Base-by-base conservation (phyloP, 129 eudicot genomes). In the Kitagawia praeruptora region DNA sequence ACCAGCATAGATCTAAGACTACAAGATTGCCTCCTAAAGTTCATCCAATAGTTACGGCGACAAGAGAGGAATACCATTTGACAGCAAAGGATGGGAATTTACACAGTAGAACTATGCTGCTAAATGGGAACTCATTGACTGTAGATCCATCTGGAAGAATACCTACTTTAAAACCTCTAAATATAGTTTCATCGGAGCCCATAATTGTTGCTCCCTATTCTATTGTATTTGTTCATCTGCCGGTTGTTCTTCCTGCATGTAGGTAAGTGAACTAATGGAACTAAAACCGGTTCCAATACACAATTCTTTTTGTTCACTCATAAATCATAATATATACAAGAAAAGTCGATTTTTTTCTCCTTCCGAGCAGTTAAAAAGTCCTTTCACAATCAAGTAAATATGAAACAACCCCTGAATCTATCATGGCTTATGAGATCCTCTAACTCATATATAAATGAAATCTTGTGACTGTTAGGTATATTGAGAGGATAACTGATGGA, bases 51-150 rank as follows among this genome's bases (percentile, higher is more conserved):
- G 64, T 45, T n/a, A 80, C 14, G 73, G 67, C 78, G 25, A 79
- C 77, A 41, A 85, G 97, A 73, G 84, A 86, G 82, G 98, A 93
- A 82, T 93, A 89, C 85, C 98, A 93, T 80, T 79, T 93, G 87
- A 93, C 97, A 21, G 84, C 97, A 12, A 77, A 82, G 83, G 87
- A 91, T 53, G 97, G 93, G 40, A 77, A 91, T 79, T 77, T 93
- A 81, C 98, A 91, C 72, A 88, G 97, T 85, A 91, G 83, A 74
- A 84, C 81, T 10, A 90, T 89, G 91, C 77, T 91, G 82, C 86
- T 93, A 41, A 93, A 93, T 70, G 92, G 96, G 75, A 83, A 86
- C 28, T 82, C 82, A 19, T 74, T 93, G 77, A 80, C 75, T 27
- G 81, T 93, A 69, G 84, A 83, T 84, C 79, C 91, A 46, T 74